Percentiles rank a stretch among this genome's conserved stretches.
These are phyloP conservation scores for Trichosanthes truncata DNA, from an alignment of 306 rosid genomes.

Conservation along the genomic window DNA sequence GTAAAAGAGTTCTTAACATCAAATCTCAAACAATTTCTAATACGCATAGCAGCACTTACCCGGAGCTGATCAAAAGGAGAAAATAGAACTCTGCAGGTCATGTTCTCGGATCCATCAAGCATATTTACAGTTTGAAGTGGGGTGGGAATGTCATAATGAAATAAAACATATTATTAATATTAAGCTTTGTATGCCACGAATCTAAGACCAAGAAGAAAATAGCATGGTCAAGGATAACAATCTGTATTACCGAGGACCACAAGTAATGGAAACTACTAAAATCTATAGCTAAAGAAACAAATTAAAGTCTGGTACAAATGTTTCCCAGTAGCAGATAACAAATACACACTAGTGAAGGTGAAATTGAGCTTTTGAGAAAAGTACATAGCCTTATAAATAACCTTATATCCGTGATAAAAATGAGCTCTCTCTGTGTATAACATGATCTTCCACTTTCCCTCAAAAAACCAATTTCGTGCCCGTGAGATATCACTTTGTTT, in stretches of 20 bases:
- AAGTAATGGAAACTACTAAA: not conserved
- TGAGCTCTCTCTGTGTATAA: conserved; percentile 93
- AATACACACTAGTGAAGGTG: not conserved
- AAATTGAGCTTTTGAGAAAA: not conserved
- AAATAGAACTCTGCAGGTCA: conserved; percentile 59
- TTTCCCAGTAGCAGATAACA: not conserved
- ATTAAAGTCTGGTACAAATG: not conserved
- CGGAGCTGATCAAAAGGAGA: conserved; percentile 59
- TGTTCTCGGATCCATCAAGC: conserved; percentile 55
- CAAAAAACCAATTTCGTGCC: conserved; percentile 70
- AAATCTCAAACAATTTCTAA: not conserved
- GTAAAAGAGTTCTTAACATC: not conserved
- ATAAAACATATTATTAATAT: conserved; percentile 10
- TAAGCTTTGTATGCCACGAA: conserved; percentile 70
- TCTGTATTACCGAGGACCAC: not conserved
- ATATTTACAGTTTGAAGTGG: conserved; percentile 58
- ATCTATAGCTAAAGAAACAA: not conserved
- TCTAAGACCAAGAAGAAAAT: conserved; percentile 36
- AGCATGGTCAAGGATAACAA: not conserved
- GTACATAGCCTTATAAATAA: conserved; percentile 9
- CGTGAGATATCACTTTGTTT: conserved; percentile 68
- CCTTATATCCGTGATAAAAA: conserved; percentile 89
- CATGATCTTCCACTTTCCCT: conserved; percentile 66
- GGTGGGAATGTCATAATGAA: not conserved
- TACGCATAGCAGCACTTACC: conserved; percentile 34